Base-by-base conservation (phyloP, 352 stramenopile genomes). In the Globisporangium orthogonon region DNA sequence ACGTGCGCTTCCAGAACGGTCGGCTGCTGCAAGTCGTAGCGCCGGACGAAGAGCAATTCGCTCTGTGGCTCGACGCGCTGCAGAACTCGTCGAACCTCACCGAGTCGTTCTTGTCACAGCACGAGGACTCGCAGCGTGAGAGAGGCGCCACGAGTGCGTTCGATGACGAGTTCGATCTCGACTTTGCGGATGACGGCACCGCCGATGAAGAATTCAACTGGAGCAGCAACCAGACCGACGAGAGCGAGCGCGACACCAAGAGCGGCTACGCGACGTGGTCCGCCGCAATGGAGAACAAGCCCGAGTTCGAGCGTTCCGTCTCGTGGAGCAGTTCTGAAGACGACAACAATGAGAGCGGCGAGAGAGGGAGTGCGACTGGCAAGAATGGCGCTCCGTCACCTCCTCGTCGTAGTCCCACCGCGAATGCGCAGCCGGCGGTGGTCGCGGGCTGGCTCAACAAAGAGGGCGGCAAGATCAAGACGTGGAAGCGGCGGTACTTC, bases 401-500 rank as follows among this genome's bases (percentile, higher is more conserved):
- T n/a, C 49, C 31, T 10, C 44, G 10, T 13, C 44, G 17, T 13
- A 59, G 23, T 2, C n/a, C 39, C 23, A 23, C 23, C 5, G 41
- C 43, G 23, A 46, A 4, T 14, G 35, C 33, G n/a, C 41, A 33
- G 17, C 40, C 39, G 17, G 14, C 50, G 3, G 29, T 55, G 1
- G 87, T 78, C 64, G 69, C 70, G 2, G 83, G 84, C 0, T 94
- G 84, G 84, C 62, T 94, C 7, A 70, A 69, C 44, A 89, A 91
- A 58, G 67, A 91, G 70, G 78, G 79, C 6, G 69, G 65, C 1
- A 73, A 64, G 11, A 63, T 88, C 23, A 89, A 87, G 69, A 86
- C 58, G 28, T 91, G 82, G 79, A 89, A 91, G 60, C 70, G 66
- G 0, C 76, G 81, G 13, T 94, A 85, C 58, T 94, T 90, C 55